A percentile compares a stretch with the other conserved stretches of the same genome.
Conservation (phyloP, 495 filamentous ascomycete species). For the Penicillium taxi region DNA sequence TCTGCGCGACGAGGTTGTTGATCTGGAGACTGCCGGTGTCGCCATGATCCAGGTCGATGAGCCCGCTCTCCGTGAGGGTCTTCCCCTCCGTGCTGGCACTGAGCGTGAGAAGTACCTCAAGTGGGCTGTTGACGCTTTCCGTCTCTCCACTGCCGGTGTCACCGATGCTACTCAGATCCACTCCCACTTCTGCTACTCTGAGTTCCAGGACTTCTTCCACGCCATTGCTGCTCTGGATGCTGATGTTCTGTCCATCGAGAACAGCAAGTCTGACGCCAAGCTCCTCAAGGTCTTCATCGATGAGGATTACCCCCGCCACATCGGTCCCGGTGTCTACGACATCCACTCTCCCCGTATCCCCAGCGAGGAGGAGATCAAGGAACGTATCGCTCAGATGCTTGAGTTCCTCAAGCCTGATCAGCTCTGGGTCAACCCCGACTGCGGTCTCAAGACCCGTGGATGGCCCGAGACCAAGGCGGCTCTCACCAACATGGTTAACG, state of each 20-base stretch:
- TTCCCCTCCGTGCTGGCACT: slow-evolving; percentile 81
- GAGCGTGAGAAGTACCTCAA: slow-evolving; percentile 92
- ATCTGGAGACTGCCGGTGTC: slow-evolving; percentile 92
- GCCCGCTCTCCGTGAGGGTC: slow-evolving; percentile 97
- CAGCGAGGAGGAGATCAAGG: slow-evolving; percentile 92
- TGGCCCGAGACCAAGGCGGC: slow-evolving; percentile 95
- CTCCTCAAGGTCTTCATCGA: slow-evolving; percentile 97
- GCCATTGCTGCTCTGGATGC: slow-evolving; percentile 96
- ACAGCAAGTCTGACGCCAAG: slow-evolving; percentile 99
- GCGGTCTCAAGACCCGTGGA: slow-evolving; percentile 94
- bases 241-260: slow-evolving; percentile 97
- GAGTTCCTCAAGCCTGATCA: slow-evolving; percentile 87
- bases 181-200: slow-evolving; percentile 99
- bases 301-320: slow-evolving; percentile 91
- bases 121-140: slow-evolving; percentile 97
- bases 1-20: slow-evolving; percentile 95
- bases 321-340: slow-evolving; percentile 98
- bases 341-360: slow-evolving; percentile 98
- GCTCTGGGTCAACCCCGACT: slow-evolving; percentile 98
- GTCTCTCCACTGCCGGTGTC: slow-evolving; percentile 84
- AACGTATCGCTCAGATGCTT: slow-evolving; percentile 94
- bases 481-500: slow-evolving; percentile 85
- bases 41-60: slow-evolving; percentile 98
- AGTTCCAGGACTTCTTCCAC: slow-evolving; percentile 99
- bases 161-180: slow-evolving; percentile 95